Evolutionary conservation across 2,329 filamentous ascomycete species (phyloP).

Genomic region (Colletotrichum camelliae): DNA sequence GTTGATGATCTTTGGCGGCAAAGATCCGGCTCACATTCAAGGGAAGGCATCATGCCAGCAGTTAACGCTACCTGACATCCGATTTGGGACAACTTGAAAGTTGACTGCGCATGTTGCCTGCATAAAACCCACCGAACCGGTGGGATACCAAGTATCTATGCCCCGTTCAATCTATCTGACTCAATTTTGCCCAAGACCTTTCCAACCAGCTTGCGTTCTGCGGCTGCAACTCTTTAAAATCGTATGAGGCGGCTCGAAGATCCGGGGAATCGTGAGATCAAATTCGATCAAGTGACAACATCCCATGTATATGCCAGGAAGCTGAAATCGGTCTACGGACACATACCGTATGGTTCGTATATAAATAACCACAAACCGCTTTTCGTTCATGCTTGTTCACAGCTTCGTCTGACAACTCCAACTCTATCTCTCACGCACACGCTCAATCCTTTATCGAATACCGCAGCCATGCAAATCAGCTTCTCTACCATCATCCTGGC

Average conservation of each 20-base stretch:
- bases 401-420: background rate
- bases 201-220: background rate
- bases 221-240: background rate
- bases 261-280: background rate
- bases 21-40: background rate
- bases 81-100: background rate
- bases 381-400: background rate
- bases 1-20: background rate
- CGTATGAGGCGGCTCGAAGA: background rate
- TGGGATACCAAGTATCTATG: background rate
- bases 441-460: background rate
- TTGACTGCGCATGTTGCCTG: background rate
- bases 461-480: background rate
- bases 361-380: background rate
- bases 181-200: background rate
- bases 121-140: background rate
- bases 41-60: background rate
- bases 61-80: accelerated
- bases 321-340: background rate
- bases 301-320: background rate
- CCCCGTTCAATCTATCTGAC: background rate
- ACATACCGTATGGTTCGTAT: background rate
- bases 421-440: accelerated
- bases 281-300: background rate
- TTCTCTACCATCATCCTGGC: background rate